These are phyloP conservation scores for Alliaria petiolata DNA, from an alignment of 345 rosid genomes.

Conservation along the genomic window DNA sequence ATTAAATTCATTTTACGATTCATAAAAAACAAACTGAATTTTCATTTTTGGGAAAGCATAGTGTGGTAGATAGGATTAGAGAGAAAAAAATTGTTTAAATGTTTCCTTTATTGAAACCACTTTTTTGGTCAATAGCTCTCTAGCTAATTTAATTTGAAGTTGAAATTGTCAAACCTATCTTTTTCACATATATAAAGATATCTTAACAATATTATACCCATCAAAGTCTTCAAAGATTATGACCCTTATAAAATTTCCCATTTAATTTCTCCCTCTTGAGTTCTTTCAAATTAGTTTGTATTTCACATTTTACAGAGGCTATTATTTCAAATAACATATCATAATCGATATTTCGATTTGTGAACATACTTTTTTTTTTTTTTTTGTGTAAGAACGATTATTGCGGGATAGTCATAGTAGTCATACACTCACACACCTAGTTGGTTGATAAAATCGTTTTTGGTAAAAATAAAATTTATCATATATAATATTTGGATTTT, in stretches of 20 bases:
- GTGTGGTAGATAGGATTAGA: constrained; percentile 29
- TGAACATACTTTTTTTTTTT: neutral
- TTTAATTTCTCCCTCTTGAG: neutral
- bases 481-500: neutral
- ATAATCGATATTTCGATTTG: neutral
- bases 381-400: neutral
- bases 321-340: neutral
- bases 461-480: neutral
- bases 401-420: neutral
- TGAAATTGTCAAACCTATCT: constrained; percentile 30
- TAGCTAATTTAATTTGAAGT: constrained; percentile 5
- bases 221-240: constrained; percentile 7
- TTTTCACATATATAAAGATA: constrained; percentile 2
- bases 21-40: neutral
- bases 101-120: constrained; percentile 30
- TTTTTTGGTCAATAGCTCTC: constrained; percentile 12
- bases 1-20: neutral
- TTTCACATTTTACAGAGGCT: neutral
- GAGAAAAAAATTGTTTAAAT: constrained; percentile 4
- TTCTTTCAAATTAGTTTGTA: neutral
- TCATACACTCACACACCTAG: neutral
- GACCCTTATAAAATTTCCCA: constrained; percentile 20
- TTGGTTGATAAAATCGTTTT: neutral
- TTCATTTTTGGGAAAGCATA: neutral
- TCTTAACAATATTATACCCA: neutral